phyloP scores from a whole-genome alignment of 805 yeast genomes.

The Candida nanaspora region DNA sequence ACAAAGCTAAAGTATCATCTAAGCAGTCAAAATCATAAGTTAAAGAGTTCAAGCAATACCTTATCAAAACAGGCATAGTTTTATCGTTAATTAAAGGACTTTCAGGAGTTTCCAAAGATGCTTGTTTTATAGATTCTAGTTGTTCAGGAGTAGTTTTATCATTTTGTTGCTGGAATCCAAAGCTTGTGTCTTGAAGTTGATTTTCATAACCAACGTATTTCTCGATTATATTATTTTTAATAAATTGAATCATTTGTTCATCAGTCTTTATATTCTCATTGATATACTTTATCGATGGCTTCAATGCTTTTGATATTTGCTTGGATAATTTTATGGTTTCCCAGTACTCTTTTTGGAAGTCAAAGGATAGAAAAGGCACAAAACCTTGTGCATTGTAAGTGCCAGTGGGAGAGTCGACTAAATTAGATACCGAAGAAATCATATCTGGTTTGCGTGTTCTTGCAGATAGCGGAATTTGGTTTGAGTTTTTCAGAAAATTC shows the following conservation, averaged over 20 bases:
- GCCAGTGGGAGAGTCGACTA: too few species aligned
- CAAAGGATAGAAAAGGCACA: background rate
- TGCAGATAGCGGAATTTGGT: slow-evolving; percentile 3
- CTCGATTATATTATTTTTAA: slow-evolving; percentile 13
- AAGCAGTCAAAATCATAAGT: slow-evolving; percentile 22
- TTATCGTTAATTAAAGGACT: slow-evolving; percentile 15
- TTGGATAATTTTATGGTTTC: slow-evolving; percentile 5
- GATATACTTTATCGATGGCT: slow-evolving; percentile 16
- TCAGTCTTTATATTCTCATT: slow-evolving; percentile 12
- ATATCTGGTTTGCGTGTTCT: background rate
- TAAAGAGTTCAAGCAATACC: slow-evolving; percentile 22
- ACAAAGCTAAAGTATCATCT: slow-evolving; percentile 15
- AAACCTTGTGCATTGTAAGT: too few species aligned
- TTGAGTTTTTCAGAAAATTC: slow-evolving; percentile 13
- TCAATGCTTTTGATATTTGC: slow-evolving; percentile 7
- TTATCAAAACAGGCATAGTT: slow-evolving; percentile 21
- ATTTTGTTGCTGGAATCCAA: background rate
- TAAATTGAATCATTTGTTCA: slow-evolving; percentile 14
- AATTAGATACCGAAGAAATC: background rate
- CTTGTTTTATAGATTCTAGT: slow-evolving; percentile 4
- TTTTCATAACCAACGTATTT: slow-evolving; percentile 5
- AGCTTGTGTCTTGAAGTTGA: background rate
- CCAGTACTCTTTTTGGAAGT: background rate
- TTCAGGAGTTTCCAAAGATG: slow-evolving; percentile 9
- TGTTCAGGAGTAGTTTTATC: background rate